These are phyloP conservation scores for Fusarium dlaminii DNA, from an alignment of 2,329 filamentous ascomycete genomes.

Conservation along the genomic window DNA sequence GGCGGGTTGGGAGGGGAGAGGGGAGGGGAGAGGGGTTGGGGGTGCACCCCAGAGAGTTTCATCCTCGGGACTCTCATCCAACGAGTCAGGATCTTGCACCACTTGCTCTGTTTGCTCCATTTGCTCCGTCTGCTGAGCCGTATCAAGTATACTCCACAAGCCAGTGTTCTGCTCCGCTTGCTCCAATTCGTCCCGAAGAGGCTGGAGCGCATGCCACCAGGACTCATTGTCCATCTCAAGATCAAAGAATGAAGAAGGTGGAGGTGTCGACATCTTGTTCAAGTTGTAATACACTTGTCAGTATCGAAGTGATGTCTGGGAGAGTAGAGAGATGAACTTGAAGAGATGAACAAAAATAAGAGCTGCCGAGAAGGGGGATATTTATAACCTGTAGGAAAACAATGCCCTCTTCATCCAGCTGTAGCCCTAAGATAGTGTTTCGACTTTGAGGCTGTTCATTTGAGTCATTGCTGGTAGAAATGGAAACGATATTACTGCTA, in stretches of 20 bases:
- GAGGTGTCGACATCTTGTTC: not conserved
- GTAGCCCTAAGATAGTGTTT: not conserved
- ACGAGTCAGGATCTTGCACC: too few relatives aligned
- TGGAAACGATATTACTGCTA: not conserved
- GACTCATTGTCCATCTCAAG: not conserved
- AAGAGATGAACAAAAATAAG: not conserved
- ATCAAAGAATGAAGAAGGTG: not conserved
- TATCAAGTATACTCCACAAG: too few relatives aligned
- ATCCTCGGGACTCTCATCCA: not conserved
- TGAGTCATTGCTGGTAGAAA: not conserved
- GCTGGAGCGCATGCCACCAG: accelerated
- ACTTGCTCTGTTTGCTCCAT: too few relatives aligned
- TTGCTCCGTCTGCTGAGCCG: too few relatives aligned
- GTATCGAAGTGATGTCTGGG: not conserved
- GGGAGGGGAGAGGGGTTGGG: not conserved
- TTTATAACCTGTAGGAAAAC: not conserved
- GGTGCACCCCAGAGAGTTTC: not conserved
- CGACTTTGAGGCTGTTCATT: too few relatives aligned
- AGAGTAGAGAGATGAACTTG: not conserved
- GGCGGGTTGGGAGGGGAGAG: not conserved
- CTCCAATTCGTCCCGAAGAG: not conserved
- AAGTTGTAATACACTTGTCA: not conserved
- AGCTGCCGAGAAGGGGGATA: not conserved
- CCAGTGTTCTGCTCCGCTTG: not conserved
- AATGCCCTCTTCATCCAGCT: not conserved